These are phyloP conservation scores for Astragalus membranaceus DNA, from an alignment of 306 rosid genomes.

Conservation along the genomic window DNA sequence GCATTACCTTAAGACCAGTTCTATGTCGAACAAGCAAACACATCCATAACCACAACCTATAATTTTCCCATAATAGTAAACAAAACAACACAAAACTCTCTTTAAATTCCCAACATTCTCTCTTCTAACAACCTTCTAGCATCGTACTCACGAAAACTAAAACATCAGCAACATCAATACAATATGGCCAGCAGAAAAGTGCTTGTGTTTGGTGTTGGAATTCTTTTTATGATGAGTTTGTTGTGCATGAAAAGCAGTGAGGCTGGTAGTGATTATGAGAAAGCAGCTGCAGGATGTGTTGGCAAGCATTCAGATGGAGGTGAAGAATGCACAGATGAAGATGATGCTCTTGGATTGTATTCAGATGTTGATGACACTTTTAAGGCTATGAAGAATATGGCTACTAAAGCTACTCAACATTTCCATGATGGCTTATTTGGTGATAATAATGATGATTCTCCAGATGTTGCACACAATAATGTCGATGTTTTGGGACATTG, in stretches of 20 bases:
- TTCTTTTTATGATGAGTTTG: background rate
- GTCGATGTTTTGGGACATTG: conserved; percentile 28
- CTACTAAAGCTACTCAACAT: background rate
- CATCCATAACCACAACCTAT: background rate
- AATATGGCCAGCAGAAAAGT: background rate
- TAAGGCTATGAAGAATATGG: background rate
- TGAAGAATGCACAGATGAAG: conserved; percentile 28
- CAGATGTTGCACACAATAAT: conserved; percentile 4
- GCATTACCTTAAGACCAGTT: conserved; percentile 23
- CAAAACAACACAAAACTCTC: background rate
- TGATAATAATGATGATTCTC: conserved; percentile 3
- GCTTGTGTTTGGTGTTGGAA: conserved; percentile 25
- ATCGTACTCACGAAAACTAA: background rate
- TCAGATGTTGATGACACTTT: conserved; percentile 35
- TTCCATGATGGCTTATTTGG: background rate
- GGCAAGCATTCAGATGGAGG: background rate
- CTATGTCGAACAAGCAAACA: background rate
- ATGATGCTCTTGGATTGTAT: conserved; percentile 22
- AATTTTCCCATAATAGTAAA: background rate
- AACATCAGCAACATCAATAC: conserved; percentile 3
- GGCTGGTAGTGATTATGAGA: background rate
- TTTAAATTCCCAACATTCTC: conserved; percentile 6
- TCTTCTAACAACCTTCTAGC: background rate
- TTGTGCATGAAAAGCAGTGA: conserved; percentile 5
- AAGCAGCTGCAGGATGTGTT: background rate